Percentiles rank a stretch among this genome's conserved stretches.
Evolutionary conservation across 2,329 filamentous ascomycete species (phyloP).

Genomic region (Fusarium clavum): DNA sequence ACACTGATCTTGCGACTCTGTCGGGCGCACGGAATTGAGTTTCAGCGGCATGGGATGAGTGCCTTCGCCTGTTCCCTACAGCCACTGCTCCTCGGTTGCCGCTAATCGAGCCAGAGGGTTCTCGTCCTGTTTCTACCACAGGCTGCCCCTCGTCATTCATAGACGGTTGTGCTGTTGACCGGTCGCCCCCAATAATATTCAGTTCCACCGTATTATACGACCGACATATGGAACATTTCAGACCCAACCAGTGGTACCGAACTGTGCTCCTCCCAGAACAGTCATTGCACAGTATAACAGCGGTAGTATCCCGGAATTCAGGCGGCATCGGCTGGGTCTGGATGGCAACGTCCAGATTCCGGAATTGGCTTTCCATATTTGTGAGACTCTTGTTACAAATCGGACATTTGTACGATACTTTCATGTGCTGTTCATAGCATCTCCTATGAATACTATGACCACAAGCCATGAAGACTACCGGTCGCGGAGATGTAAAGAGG

Average conservation of each 20-base stretch:
- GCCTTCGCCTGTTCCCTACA: conserved; percentile 50
- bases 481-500: conserved; percentile 89
- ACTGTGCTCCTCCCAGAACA: conserved; percentile 89
- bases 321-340: conserved; percentile 90
- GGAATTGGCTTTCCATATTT: conserved; percentile 97
- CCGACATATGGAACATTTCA: conserved; percentile 83
- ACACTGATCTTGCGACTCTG: conserved; percentile 59
- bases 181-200: conserved; percentile 64
- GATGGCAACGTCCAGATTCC: conserved; percentile 89
- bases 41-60: conserved; percentile 55
- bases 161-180: conserved; percentile 43
- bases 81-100: conserved; percentile 29
- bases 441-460: conserved; percentile 94
- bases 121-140: conserved; percentile 14
- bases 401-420: conserved; percentile 92
- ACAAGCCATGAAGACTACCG: conserved; percentile 94
- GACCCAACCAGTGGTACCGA: conserved; percentile 91
- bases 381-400: conserved; percentile 97
- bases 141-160: conserved; percentile 41
- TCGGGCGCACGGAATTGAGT: conserved; percentile 52
- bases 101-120: conserved; percentile 22
- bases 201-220: conserved; percentile 78
- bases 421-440: conserved; percentile 90
- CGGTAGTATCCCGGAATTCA: conserved; percentile 82
- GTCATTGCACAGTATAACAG: conserved; percentile 92